These are phyloP conservation scores for Suillus bovinus DNA, from an alignment of 768 basidiomycete genomes.

Conservation along the genomic window DNA sequence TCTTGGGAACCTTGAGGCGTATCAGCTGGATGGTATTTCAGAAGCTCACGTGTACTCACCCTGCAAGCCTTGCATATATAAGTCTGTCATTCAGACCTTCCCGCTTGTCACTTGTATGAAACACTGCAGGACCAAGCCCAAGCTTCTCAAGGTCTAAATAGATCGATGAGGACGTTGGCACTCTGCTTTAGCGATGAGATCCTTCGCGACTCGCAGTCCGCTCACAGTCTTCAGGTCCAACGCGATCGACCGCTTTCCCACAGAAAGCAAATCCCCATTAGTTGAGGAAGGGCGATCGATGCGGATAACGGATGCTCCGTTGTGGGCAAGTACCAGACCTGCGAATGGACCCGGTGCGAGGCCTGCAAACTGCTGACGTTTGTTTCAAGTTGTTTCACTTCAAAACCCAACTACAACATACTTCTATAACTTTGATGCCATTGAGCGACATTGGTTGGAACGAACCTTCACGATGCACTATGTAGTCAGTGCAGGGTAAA, in stretches of 20 bases:
- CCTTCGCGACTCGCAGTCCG: conserved; percentile 56
- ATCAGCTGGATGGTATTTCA: conserved; percentile 4
- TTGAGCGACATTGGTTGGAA: conserved; percentile 42
- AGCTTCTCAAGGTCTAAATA: conserved; percentile 82
- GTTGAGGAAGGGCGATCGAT: conserved; percentile 60
- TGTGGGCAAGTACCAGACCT: conserved; percentile 75
- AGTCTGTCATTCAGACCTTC: conserved; percentile 60
- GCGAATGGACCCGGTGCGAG: conserved; percentile 83
- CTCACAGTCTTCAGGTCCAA: conserved; percentile 63
- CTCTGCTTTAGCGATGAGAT: conserved; percentile 64
- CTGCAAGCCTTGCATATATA: conserved; percentile 74
- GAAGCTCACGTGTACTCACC: conserved; percentile 41
- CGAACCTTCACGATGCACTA: background rate
- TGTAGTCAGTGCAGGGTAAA: background rate
- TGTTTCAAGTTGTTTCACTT: background rate
- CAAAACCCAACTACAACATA: conserved; percentile 3
- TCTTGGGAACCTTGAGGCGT: conserved; percentile 53
- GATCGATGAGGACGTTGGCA: conserved; percentile 83
- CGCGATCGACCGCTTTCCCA: conserved; percentile 75
- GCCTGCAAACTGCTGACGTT: conserved; percentile 63
- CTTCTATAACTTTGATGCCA: conserved; percentile 55
- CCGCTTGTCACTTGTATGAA: conserved; percentile 49
- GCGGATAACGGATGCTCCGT: conserved; percentile 75
- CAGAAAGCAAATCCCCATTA: conserved; percentile 55
- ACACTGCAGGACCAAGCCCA: conserved; percentile 74